Base-by-base conservation (phyloP, 2,329 filamentous ascomycete genomes). In the Fusarium sp. region DNA sequence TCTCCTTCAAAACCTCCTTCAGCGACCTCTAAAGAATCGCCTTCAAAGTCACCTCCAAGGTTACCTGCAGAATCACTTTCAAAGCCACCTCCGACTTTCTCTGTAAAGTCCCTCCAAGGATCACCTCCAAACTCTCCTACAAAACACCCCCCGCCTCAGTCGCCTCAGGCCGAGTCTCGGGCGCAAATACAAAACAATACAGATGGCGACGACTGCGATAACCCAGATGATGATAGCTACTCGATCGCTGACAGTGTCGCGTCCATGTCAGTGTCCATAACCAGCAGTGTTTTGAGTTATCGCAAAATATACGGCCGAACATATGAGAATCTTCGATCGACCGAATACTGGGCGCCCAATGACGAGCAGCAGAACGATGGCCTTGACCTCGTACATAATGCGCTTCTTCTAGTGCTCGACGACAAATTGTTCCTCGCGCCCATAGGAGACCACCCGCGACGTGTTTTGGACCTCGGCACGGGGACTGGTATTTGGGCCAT, bases 401-500 rank as follows among this genome's bases (percentile, higher is more conserved):
- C 66, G n/a, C 43, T 74, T 13, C 65, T 68, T 5, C 67, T 75
- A 38, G 45, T 68, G 1, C 63, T 76, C 2, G 71, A 73, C 9
- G 65, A 74, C 26, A 46, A 71, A 43, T 57, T 77, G 7, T 73
- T 67, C 33, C 45, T 75, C 4, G 72, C 73, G 3, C 75, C 75
- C 2, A 57, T 77, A 21, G 52, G 65, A 10, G 44, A 57, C 6
- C 57, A 69, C n/a, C 72, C 74, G 1, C 38, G 13, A 7, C 62
- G 67, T 7, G 67, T 76, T 11, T 75, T 88, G 26, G 85, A 88
- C 66, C 75, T 88, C 17, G 84, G 85, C n/a, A 88, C 86, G 7
- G 88, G 87, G 4, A 86, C 86, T 1, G 87, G 87, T 5, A 84
- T 86, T 60, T 88, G 86, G 87, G 83, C 85, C 4, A 76, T 73